Percentiles rank a stretch among this genome's conserved stretches.
Conservation (phyloP, 2,329 filamentous ascomycete genomes). For the Cercospora citrullina region DNA sequence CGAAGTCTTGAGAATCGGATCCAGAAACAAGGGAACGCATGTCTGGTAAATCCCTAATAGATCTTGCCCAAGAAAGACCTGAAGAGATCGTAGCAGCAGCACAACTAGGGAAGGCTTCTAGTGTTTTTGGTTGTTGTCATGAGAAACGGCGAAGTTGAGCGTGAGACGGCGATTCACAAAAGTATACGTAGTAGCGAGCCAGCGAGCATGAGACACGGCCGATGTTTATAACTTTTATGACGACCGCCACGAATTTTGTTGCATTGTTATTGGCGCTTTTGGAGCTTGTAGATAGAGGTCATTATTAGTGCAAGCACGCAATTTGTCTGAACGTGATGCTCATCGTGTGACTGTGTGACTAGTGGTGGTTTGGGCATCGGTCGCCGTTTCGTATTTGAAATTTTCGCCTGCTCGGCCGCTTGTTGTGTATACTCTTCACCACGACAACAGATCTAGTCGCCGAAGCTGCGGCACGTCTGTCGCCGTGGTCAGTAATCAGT, state of each 20-base stretch:
- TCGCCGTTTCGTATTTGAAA: neutral
- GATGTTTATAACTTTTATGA: neutral
- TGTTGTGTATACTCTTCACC: neutral
- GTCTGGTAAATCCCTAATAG: neutral
- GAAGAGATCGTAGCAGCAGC: neutral
- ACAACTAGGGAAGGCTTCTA: neutral
- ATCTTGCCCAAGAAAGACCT: neutral
- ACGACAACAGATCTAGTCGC: neutral
- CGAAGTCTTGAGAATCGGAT: slow-evolving; percentile 15
- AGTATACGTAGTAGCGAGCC: neutral
- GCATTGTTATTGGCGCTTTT: slow-evolving; percentile 1
- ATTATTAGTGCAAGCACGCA: slow-evolving; percentile 2
- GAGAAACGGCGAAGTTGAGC: neutral
- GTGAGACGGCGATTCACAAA: neutral
- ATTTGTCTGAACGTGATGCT: neutral
- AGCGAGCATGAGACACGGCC: slow-evolving; percentile 1
- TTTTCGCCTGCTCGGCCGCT: neutral
- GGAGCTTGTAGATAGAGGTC: neutral
- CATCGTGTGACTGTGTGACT: neutral
- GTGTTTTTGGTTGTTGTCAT: neutral
- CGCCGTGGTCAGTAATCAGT: neutral
- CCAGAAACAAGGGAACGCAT: slow-evolving; percentile 3
- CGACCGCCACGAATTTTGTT: neutral
- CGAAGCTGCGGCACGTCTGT: neutral
- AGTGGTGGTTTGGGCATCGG: neutral